Evolutionary conservation across 2,329 filamentous ascomycete species (phyloP).

Genomic region (Amesomyces nigricolor): DNA sequence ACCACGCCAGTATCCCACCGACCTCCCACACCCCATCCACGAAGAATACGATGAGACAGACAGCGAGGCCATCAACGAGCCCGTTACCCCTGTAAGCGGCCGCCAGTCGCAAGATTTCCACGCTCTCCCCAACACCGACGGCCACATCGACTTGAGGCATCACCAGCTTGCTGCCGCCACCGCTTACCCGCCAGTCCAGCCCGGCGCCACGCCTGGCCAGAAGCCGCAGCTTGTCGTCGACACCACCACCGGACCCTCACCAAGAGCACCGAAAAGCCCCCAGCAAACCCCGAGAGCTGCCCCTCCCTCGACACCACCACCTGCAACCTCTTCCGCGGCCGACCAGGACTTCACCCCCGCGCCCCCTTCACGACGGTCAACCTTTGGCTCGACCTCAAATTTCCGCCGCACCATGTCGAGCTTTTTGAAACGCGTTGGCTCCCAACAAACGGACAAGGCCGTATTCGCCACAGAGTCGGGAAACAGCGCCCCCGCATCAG

Average conservation of each 20-base stretch:
- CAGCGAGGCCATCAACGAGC: slow-evolving; percentile 55
- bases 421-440: slow-evolving; percentile 43
- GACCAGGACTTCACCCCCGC: slow-evolving; percentile 28
- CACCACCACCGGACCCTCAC: slow-evolving; percentile 17
- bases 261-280: slow-evolving; percentile 10
- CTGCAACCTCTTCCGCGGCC: slow-evolving; percentile 12
- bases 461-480: slow-evolving; percentile 22
- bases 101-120: slow-evolving; percentile 52
- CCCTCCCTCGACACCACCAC: slow-evolving; percentile 6
- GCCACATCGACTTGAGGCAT: slow-evolving; percentile 25
- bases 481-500: slow-evolving; percentile 24
- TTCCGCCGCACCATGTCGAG: slow-evolving; percentile 47
- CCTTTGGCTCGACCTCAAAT: slow-evolving; percentile 38
- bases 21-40: slow-evolving; percentile 48
- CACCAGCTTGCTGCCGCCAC: slow-evolving; percentile 25
- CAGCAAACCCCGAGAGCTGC: slow-evolving; percentile 6
- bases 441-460: slow-evolving; percentile 29
- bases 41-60: slow-evolving; percentile 56
- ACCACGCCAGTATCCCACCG: slow-evolving; percentile 44
- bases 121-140: slow-evolving; percentile 29
- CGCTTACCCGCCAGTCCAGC: slow-evolving; percentile 19
- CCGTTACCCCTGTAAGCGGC: slow-evolving; percentile 55
- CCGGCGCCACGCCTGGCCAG: slow-evolving; percentile 13
- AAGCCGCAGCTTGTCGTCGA: slow-evolving; percentile 25
- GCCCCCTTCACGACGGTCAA: slow-evolving; percentile 37